Evolutionary conservation across 2,329 filamentous ascomycete species (phyloP).

Genomic region (Emmonsia crescens): DNA sequence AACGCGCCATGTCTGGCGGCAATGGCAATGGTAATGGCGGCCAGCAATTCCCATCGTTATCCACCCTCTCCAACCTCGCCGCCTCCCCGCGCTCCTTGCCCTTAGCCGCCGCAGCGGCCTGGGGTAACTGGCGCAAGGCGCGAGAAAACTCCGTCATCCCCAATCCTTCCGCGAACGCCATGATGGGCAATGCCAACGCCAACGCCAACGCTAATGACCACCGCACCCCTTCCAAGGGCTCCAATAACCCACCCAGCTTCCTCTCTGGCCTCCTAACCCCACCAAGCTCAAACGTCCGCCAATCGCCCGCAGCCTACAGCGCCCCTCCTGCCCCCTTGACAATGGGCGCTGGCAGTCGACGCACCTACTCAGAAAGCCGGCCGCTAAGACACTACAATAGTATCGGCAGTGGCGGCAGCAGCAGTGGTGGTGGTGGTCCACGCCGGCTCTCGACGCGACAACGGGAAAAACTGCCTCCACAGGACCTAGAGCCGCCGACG

Average conservation of each 20-base stretch:
- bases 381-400: conserved; percentile 24
- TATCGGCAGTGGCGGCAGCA: conserved; percentile 6
- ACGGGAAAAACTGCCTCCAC: conserved; percentile 18
- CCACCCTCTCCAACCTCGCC: conserved; percentile 63
- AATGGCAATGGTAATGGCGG: conserved; percentile 34
- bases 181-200: not conserved
- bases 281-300: conserved; percentile 63
- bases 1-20: conserved; percentile 64
- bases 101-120: conserved; percentile 87
- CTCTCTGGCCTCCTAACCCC: conserved; percentile 78
- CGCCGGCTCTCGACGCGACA: conserved; percentile 22
- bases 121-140: conserved; percentile 82
- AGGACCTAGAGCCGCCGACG: conserved; percentile 24
- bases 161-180: conserved; percentile 18
- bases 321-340: conserved; percentile 20
- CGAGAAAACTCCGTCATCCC: conserved; percentile 42
- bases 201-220: conserved; percentile 11
- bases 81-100: conserved; percentile 67
- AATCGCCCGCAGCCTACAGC: conserved; percentile 41
- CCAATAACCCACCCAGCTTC: conserved; percentile 46
- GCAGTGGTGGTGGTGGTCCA: not conserved
- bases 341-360: conserved; percentile 13
- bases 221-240: conserved; percentile 52
- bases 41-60: conserved; percentile 59
- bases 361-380: conserved; percentile 25